Evolutionary conservation across 1,284 basidiomycete genomes (phyloP).

Genomic region (Rhodotorula sp.): DNA sequence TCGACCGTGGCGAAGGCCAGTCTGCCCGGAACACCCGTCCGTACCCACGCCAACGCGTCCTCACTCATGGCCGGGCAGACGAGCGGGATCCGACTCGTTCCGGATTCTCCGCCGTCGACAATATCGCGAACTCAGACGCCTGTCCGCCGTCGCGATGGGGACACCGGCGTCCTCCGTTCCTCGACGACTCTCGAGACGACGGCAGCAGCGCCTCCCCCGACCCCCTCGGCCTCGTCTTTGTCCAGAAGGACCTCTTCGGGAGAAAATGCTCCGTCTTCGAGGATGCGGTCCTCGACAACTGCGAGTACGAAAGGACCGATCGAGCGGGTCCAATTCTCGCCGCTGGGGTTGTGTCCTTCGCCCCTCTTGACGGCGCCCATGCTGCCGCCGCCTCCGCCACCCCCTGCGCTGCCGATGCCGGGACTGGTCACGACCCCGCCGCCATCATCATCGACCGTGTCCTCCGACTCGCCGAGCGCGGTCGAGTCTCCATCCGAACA

Average conservation of each 20-base stretch:
- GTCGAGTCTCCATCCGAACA: not conserved
- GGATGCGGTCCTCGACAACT: not conserved
- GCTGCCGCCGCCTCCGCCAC: conserved; percentile 9
- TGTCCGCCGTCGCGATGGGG: too few species aligned
- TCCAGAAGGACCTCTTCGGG: not conserved
- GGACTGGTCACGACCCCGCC: not conserved
- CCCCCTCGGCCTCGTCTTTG: conserved; percentile 5
- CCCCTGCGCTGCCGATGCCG: not conserved
- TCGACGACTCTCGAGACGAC: too few species aligned
- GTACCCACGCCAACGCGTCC: not conserved
- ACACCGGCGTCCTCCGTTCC: too few species aligned
- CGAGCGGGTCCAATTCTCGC: conserved; percentile 34
- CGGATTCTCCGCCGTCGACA: conserved; percentile 20
- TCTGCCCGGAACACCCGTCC: not conserved
- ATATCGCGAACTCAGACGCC: not conserved
- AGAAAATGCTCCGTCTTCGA: not conserved
- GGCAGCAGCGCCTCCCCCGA: not conserved
- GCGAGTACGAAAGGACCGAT: not conserved
- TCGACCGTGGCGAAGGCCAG: not conserved
- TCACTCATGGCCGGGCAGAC: not conserved
- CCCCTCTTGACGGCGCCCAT: conserved; percentile 25
- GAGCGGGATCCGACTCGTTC: conserved; percentile 20
- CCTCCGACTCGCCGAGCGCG: not conserved
- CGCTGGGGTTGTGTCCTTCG: conserved; percentile 34
- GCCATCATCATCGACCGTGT: not conserved